These are phyloP conservation scores for Tolypocladium sp. DNA, from an alignment of 2,329 filamentous ascomycete species.

Conservation along the genomic window DNA sequence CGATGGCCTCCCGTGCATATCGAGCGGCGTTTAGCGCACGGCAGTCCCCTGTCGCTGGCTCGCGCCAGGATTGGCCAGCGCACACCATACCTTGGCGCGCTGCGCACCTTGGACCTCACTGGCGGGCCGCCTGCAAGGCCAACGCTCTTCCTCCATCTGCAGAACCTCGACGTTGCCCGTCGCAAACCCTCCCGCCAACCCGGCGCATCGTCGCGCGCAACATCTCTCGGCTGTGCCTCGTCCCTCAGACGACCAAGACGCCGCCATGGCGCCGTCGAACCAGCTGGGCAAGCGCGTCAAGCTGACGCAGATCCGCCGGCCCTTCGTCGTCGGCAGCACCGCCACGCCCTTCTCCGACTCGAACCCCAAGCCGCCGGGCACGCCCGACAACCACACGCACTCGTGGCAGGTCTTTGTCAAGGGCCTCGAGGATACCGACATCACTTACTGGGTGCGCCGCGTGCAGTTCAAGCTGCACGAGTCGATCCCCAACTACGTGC, in stretches of 20 bases:
- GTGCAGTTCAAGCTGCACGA: conserved; percentile 98
- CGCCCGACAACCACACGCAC: conserved; percentile 89
- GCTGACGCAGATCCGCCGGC: conserved; percentile 53
- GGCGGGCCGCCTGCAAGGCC: neutral
- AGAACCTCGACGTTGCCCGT: neutral
- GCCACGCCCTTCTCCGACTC: conserved; percentile 71
- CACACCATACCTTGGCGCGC: neutral
- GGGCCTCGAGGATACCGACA: conserved; percentile 79
- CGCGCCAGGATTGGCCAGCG: neutral
- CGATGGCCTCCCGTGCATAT: too few relatives aligned
- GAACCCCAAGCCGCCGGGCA: conserved; percentile 66
- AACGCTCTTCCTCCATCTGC: neutral
- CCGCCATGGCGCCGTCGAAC: conserved; percentile 48
- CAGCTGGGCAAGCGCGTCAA: conserved; percentile 55
- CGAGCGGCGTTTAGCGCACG: neutral
- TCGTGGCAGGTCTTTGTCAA: conserved; percentile 93
- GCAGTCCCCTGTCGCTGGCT: neutral
- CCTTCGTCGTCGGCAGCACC: conserved; percentile 70
- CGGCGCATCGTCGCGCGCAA: neutral
- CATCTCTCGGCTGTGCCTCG: neutral
- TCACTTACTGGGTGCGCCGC: conserved; percentile 92
- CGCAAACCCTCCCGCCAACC: neutral
- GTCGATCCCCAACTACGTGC: conserved; percentile 84
- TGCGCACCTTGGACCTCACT: neutral
- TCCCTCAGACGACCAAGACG: neutral